Evolutionary conservation across 371 early-diverging fungal genomes (phyloP).

Genomic region (Capillidium heterosporum): DNA sequence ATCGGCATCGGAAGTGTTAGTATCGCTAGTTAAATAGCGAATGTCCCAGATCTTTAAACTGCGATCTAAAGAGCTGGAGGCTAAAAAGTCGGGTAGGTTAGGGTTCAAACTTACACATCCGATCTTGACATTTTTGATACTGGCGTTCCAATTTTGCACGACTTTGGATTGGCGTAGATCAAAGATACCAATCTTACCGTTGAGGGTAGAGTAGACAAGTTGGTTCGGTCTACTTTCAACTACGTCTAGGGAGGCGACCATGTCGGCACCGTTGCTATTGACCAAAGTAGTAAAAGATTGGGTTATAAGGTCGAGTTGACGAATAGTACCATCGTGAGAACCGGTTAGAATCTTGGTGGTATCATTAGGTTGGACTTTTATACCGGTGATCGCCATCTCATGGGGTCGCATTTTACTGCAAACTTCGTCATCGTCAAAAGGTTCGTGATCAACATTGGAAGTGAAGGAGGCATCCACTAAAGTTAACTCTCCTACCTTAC

Average conservation of each 20-base stretch:
- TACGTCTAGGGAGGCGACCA: neutral
- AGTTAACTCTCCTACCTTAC: conserved; percentile 36
- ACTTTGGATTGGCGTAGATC: conserved; percentile 21
- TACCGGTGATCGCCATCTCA: conserved; percentile 24
- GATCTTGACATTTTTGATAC: conserved; percentile 37
- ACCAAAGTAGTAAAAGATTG: conserved; percentile 16
- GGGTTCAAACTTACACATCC: conserved; percentile 52
- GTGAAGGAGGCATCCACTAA: conserved; percentile 33
- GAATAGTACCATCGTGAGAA: conserved; percentile 45
- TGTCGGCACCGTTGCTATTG: neutral
- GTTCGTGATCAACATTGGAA: neutral
- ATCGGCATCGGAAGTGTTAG: conserved; percentile 8
- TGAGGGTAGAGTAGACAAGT: conserved; percentile 35
- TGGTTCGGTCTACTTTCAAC: conserved; percentile 15
- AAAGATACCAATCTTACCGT: conserved; percentile 29
- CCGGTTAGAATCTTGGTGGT: conserved; percentile 27
- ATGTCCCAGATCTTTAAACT: conserved; percentile 55
- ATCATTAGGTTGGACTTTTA: conserved; percentile 29
- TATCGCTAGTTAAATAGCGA: conserved; percentile 13
- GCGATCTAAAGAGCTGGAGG: conserved; percentile 42
- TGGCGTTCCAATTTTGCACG: conserved; percentile 9
- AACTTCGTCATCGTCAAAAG: conserved; percentile 12
- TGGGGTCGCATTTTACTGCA: conserved; percentile 36
- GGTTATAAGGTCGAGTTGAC: conserved; percentile 35
- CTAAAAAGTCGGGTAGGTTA: conserved; percentile 31